Conservation (phyloP, 495 filamentous ascomycete genomes). For the Xylaria grammica region DNA sequence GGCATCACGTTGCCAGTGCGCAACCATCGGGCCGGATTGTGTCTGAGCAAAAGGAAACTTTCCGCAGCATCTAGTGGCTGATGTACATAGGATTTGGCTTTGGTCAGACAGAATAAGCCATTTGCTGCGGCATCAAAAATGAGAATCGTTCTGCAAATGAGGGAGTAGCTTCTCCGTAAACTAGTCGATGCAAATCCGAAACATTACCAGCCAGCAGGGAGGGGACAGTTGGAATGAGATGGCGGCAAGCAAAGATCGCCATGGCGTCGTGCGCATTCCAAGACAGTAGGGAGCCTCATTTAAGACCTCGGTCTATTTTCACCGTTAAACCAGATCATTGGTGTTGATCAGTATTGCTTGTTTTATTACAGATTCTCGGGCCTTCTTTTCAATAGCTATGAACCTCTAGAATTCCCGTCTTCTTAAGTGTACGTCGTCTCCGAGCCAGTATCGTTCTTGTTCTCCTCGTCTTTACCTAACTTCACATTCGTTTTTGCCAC, state of each 20-base stretch:
- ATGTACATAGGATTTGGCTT: conserved; percentile 35
- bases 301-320: conserved; percentile 32
- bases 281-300: conserved; percentile 33
- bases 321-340: conserved; percentile 26
- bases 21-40: conserved; percentile 10
- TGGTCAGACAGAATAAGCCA: conserved; percentile 16
- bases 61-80: conserved; percentile 26
- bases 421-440: conserved; percentile 30
- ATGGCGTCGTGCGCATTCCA: conserved; percentile 31
- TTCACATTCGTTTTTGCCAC: conserved; percentile 11
- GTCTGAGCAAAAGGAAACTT: neutral
- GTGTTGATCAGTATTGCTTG: conserved; percentile 30
- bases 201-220: conserved; percentile 25
- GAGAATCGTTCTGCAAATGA: conserved; percentile 25
- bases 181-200: conserved; percentile 16
- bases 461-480: neutral
- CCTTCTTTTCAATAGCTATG: conserved; percentile 14
- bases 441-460: neutral
- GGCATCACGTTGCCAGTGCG: conserved; percentile 7
- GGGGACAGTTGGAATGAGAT: conserved; percentile 26
- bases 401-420: conserved; percentile 25
- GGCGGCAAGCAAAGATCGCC: conserved; percentile 9
- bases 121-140: conserved; percentile 25
- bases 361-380: conserved; percentile 36
- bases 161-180: conserved; percentile 24